phyloP scores from a whole-genome alignment of 352 stramenopile species.

The Globisporangium alternatum region DNA sequence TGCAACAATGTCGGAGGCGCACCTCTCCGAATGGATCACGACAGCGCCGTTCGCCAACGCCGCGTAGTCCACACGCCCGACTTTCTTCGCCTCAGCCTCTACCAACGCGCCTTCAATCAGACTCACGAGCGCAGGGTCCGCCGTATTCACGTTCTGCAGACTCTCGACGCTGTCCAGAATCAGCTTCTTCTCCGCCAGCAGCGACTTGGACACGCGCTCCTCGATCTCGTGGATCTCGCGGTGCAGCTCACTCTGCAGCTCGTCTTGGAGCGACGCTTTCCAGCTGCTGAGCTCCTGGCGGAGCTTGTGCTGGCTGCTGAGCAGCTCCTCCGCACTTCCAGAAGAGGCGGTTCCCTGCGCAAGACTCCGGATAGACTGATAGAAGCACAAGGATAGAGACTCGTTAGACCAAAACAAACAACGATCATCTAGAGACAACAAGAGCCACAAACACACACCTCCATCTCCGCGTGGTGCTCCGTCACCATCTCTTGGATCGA shows the following conservation, averaged over 20 bases:
- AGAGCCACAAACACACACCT: slow-evolving; percentile 22
- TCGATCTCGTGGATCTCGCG: slow-evolving; percentile 56
- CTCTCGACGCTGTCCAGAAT: slow-evolving; percentile 51
- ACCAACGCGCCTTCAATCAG: slow-evolving; percentile 43
- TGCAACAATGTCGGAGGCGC: background rate
- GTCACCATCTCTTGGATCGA: slow-evolving; percentile 29
- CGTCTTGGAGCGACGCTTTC: slow-evolving; percentile 23
- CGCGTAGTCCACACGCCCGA: slow-evolving; percentile 58
- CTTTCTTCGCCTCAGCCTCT: slow-evolving; percentile 42
- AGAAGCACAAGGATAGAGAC: background rate
- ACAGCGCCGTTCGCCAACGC: slow-evolving; percentile 61
- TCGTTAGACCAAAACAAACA: background rate
- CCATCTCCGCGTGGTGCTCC: slow-evolving; percentile 39
- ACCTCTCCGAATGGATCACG: slow-evolving; percentile 62
- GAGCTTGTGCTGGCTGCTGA: slow-evolving; percentile 19
- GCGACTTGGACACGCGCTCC: slow-evolving; percentile 48
- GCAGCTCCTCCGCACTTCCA: background rate
- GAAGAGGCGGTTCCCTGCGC: slow-evolving; percentile 2
- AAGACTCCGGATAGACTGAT: slow-evolving; percentile 15
- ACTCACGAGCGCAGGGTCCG: slow-evolving; percentile 53
- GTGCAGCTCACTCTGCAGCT: slow-evolving; percentile 46
- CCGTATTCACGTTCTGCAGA: slow-evolving; percentile 46
- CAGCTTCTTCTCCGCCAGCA: slow-evolving; percentile 58
- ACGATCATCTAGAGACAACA: background rate
- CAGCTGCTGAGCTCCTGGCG: slow-evolving; percentile 28